Percentiles rank a stretch among this genome's conserved stretches.
phyloP scores from a whole-genome alignment of 2,329 filamentous ascomycete genomes.

The Fusarium sp. region DNA sequence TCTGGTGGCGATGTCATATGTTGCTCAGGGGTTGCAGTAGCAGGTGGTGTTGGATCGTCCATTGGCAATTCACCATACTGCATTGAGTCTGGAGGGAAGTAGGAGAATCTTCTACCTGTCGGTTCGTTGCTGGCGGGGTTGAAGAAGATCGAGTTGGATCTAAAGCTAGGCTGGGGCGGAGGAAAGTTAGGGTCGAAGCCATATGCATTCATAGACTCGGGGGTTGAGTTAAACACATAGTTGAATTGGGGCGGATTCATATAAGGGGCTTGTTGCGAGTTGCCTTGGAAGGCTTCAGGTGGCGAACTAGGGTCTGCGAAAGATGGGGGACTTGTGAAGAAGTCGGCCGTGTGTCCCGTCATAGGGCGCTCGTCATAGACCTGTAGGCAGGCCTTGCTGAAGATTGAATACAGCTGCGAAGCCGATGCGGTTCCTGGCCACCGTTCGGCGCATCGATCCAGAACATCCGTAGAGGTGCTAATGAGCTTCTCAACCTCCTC shows the following conservation, averaged over 20 bases:
- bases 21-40: slow-evolving; percentile 44
- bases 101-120: slow-evolving; percentile 67
- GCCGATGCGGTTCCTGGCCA: slow-evolving; percentile 93
- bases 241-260: slow-evolving; percentile 64
- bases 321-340: slow-evolving; percentile 49
- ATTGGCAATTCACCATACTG: slow-evolving; percentile 46
- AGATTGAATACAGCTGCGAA: slow-evolving; percentile 83
- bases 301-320: slow-evolving; percentile 47
- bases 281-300: slow-evolving; percentile 45
- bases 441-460: slow-evolving; percentile 81
- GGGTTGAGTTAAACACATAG: slow-evolving; percentile 64
- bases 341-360: slow-evolving; percentile 41
- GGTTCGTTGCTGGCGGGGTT: slow-evolving; percentile 64
- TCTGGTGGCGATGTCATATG: slow-evolving; percentile 44
- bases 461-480: slow-evolving; percentile 77
- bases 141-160: slow-evolving; percentile 73
- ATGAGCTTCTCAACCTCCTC: slow-evolving; percentile 82
- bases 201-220: slow-evolving; percentile 61
- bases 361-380: slow-evolving; percentile 73
- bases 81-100: slow-evolving; percentile 67
- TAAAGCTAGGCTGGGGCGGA: slow-evolving; percentile 63
- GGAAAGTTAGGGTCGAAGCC: slow-evolving; percentile 55
- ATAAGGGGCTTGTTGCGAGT: slow-evolving; percentile 52
- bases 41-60: slow-evolving; percentile 50
- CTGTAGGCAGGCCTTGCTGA: slow-evolving; percentile 85